Percentiles rank a stretch among this genome's conserved stretches.
These are phyloP conservation scores for Lithocarpus polystachyus DNA, from an alignment of 306 rosid genomes.

Conservation along the genomic window DNA sequence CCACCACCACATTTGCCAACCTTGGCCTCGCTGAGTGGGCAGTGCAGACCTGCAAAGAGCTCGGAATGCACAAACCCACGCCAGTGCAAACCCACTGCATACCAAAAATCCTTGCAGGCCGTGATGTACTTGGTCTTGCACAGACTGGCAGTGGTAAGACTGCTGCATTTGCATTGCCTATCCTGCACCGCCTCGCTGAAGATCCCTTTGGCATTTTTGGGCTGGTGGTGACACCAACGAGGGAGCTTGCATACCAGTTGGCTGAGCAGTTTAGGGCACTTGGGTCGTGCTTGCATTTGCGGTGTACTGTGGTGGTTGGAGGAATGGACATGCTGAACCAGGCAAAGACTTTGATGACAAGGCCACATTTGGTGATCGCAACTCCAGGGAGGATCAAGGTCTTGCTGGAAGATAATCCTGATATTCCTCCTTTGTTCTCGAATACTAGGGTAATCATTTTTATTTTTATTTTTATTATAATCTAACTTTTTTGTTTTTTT, in stretches of 20 bases:
- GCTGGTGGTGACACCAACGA: constrained; percentile 73
- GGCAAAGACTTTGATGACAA: constrained; percentile 45
- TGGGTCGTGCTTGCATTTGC: constrained; percentile 60
- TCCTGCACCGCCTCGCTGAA: constrained; percentile 68
- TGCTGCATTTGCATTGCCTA: constrained; percentile 90
- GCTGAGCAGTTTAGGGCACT: constrained; percentile 78
- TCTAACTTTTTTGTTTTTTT: not conserved
- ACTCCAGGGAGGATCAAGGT: constrained; percentile 80
- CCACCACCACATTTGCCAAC: constrained; percentile 32
- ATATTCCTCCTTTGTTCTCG: constrained; percentile 58
- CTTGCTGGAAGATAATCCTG: constrained; percentile 66
- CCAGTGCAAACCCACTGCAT: constrained; percentile 67
- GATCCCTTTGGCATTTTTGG: constrained; percentile 74
- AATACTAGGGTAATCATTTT: constrained; percentile 56
- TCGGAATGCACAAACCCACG: constrained; percentile 62
- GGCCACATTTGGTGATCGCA: constrained; percentile 84
- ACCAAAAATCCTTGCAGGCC: constrained; percentile 62
- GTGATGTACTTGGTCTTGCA: constrained; percentile 78
- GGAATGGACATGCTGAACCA: constrained; percentile 78
- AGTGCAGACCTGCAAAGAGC: constrained; percentile 60
- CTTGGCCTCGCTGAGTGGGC: constrained; percentile 80
- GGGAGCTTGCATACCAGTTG: constrained; percentile 80
- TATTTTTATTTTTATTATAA: not conserved
- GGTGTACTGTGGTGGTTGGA: constrained; percentile 74
- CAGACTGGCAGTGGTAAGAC: constrained; percentile 90